Percentiles rank a stretch among this genome's conserved stretches.
phyloP scores from a whole-genome alignment of 192 early-diverging fungal genomes.

The Coemansia guatemalensis region DNA sequence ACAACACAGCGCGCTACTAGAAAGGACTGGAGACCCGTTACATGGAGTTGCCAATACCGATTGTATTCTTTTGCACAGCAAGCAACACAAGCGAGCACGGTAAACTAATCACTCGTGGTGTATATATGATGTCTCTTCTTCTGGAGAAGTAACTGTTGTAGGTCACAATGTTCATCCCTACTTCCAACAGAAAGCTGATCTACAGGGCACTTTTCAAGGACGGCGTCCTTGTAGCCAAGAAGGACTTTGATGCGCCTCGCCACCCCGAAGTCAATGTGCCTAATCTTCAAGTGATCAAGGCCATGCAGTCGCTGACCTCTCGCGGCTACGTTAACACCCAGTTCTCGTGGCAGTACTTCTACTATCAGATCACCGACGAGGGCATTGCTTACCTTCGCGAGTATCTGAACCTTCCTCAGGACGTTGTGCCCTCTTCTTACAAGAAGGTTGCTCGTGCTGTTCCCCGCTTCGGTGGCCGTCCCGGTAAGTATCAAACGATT shows the following conservation, averaged over 20 bases:
- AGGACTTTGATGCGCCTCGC: conserved; percentile 96
- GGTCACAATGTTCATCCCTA: conserved; percentile 93
- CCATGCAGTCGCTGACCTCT: conserved; percentile 94
- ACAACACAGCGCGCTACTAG: too few relatives aligned
- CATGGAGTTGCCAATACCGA: not conserved
- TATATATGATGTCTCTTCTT: conserved; percentile 5
- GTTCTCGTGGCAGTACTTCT: conserved; percentile 99
- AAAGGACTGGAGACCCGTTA: not conserved
- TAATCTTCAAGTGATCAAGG: conserved; percentile 99
- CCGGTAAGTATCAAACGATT: conserved; percentile 48
- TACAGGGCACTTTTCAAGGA: conserved; percentile 96
- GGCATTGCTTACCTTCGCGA: conserved; percentile 97
- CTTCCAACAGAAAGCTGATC: conserved; percentile 94
- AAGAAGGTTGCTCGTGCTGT: conserved; percentile 88
- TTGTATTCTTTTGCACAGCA: not conserved
- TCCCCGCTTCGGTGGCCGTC: conserved; percentile 63
- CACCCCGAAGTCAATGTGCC: conserved; percentile 96
- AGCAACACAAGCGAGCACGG: not conserved
- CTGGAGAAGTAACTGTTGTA: conserved; percentile 12
- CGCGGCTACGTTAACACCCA: conserved; percentile 91
- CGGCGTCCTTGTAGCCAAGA: conserved; percentile 98
- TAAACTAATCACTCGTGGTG: not conserved
- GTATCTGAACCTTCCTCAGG: conserved; percentile 95
- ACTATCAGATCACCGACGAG: conserved; percentile 98
- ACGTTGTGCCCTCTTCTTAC: conserved; percentile 96